phyloP scores from a whole-genome alignment of 768 basidiomycete species.

The Termitomyces titanicus region DNA sequence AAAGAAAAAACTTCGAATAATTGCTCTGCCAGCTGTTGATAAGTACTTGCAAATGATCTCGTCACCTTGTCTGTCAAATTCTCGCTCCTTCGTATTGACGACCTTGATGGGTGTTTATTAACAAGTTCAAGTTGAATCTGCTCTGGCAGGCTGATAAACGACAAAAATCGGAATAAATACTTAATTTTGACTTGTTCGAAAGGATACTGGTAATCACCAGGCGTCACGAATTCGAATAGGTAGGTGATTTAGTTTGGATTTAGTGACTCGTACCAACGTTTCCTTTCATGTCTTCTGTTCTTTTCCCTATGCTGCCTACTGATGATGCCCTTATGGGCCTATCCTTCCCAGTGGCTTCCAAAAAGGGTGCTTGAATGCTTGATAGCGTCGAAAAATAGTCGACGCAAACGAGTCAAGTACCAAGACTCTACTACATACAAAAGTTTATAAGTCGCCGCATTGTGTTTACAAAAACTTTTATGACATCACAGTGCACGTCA shows the following conservation, averaged over 20 bases:
- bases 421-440: too few species aligned
- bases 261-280: not conserved
- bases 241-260: too few species aligned
- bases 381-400: not conserved
- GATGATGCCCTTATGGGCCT: conserved; percentile 44
- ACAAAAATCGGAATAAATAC: too few species aligned
- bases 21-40: not conserved
- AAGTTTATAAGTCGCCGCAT: too few species aligned
- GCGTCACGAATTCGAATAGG: too few species aligned
- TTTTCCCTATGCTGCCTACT: conserved; percentile 28
- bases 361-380: conserved; percentile 48
- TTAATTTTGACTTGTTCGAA: not conserved
- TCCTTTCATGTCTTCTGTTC: conserved; percentile 29
- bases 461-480: too few species aligned
- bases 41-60: not conserved
- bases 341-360: conserved; percentile 38
- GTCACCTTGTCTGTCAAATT: conserved; percentile 12
- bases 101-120: too few species aligned
- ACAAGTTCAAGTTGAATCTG: too few species aligned
- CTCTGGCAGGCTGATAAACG: too few species aligned
- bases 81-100: conserved; percentile 1
- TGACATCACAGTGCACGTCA: too few species aligned
- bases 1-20: not conserved
- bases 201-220: conserved; percentile 14
- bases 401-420: too few species aligned